Evolutionary conservation across 2,329 filamentous ascomycete genomes (phyloP), one percentile per base, ranked within the genome.

Genomic region (Xylaria sp.): DNA sequence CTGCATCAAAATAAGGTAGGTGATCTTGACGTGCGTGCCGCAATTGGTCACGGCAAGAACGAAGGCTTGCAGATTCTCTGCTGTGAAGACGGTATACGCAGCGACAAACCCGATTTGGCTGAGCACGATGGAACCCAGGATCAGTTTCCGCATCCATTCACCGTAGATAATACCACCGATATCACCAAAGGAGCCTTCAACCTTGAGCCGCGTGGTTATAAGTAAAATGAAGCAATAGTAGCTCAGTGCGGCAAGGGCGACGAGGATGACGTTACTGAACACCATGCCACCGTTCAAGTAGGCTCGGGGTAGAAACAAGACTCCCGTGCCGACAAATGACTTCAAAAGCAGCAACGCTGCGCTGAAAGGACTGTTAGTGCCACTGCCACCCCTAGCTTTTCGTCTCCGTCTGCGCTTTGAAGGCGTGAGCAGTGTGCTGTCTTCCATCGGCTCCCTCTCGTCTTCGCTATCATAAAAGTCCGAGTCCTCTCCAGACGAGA

Each of bases 191-290:
- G 96, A 98, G n/a, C 92, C 94, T 55, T 94, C 91, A 31, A 98
- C 88, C 76, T 89, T 91, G 55, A 97, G 83, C 38, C 96, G 91
- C 1, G 94, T 96, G 66, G 90, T 90, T 69, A 97, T 94, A 36
- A 99, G 87, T 15, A 99, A 85, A 47, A 99, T 94, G 80, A 99
- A 99, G 82, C 94, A 97, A 83, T 97, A 97, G 81, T 97, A 99
- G 77, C 94, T 97, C 66, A 99, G 84, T 1, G 87, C 83, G 6
- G 96, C 94, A 17, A 99, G 93, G 44, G 85, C 87, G 25, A 99
- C 83, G n/a, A 99, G 87, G 17, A 99, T 92, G 58, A 96, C 71
- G 76, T 96, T 97, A 74, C 94, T 97, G 80, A 99, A 99, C 17
- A 97, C 82, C 94, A 99, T 98, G 65, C 96, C 96, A 61, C 96